Evolutionary conservation across 352 stramenopile genomes (phyloP), one percentile per base, ranked within the genome.

Genomic region (Globisporangium irregulare): DNA sequence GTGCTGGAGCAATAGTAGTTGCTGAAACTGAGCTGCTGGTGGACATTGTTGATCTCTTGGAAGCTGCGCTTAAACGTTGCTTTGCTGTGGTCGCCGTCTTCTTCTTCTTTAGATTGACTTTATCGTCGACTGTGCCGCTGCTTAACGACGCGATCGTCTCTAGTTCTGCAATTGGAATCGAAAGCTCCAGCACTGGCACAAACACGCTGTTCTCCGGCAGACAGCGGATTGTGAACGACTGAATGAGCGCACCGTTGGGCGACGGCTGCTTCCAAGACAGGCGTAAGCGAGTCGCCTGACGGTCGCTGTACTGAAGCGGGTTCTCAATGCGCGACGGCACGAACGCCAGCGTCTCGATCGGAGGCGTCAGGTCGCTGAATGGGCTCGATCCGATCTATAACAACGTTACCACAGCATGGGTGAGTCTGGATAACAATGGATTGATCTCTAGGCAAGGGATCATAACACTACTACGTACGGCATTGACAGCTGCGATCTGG

Each of bases 311-410:
- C 9, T 82, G 69, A 2, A 86, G 74, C 0, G 77, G 62, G 18
- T 73, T 75, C 0, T 81, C 73, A 15, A 93, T 75, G 56, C 75
- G 72, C 2, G 80, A 87, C 1, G 86, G 83, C 2, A 85, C 64
- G 66, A 87, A 93, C 3, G 85, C 83, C 8, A 91, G 73, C 1
- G 85, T 93, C 56, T 89, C 80, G 4, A 84, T 70, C 0, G 73
- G 58, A 0, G 73, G 62, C 0, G 80, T 87, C n/a, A 68, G 9
- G 22, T 61, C 56, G 56, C 85, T 92, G 66, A 82, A 90, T 0
- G 50, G 60, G 38, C 85, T 90, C 4, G 32, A 62, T 2, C 80
- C 82, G 32, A 90, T 85, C 81, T n/a, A 69, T 38, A 46, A 4
- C 5, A 38, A 15, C 7, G 38, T 10, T 14, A 51, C 58, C 12